These are phyloP conservation scores for Camelina sativa DNA, from an alignment of 345 rosid genomes.

Conservation along the genomic window DNA sequence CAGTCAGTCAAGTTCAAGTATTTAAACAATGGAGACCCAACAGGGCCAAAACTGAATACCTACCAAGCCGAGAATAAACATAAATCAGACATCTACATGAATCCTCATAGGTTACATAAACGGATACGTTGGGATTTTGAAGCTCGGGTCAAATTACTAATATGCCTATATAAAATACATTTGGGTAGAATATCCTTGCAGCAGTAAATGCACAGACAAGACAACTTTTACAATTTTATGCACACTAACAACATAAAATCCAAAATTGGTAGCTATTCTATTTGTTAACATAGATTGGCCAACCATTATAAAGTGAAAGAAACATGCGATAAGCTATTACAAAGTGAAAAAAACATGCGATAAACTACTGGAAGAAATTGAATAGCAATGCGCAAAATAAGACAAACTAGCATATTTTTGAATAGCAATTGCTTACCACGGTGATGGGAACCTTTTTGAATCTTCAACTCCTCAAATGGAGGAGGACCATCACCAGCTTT, in stretches of 20 bases:
- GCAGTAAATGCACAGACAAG: background rate
- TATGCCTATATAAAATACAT: background rate
- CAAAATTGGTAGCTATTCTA: background rate
- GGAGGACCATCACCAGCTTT: constrained; percentile 76
- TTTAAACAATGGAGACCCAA: background rate
- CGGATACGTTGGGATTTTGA: background rate
- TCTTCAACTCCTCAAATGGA: constrained; percentile 81
- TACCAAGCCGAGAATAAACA: background rate
- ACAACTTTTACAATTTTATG: background rate
- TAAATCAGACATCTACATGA: background rate
- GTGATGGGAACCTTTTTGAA: constrained; percentile 46
- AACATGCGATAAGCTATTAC: background rate
- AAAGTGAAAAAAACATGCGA: background rate
- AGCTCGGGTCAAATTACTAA: background rate
- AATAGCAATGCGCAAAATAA: background rate
- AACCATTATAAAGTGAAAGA: background rate
- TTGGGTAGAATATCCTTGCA: background rate
- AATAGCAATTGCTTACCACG: constrained; percentile 34
- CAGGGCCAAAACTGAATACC: background rate
- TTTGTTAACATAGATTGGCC: constrained; percentile 13
- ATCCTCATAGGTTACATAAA: background rate
- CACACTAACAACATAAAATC: background rate
- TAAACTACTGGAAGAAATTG: background rate
- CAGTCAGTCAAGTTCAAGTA: constrained; percentile 8
- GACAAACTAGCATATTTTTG: background rate